These are phyloP conservation scores for Puccinia novopanici DNA, from an alignment of 1,284 basidiomycete genomes.

Conservation along the genomic window DNA sequence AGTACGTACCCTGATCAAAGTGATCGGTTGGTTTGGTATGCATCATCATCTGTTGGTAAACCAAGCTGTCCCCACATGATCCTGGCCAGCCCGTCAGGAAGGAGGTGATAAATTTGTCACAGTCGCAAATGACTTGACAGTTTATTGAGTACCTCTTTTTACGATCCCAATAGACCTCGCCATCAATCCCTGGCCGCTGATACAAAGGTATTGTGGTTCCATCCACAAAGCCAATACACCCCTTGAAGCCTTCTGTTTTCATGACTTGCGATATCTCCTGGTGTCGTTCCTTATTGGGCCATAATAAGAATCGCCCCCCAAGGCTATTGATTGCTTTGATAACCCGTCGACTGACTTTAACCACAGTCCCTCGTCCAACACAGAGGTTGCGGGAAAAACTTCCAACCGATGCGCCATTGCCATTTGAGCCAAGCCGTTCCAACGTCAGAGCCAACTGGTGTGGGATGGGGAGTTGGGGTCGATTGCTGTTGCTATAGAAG, in stretches of 20 bases:
- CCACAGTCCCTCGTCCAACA: background rate
- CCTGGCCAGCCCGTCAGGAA: slow-evolving; percentile 32
- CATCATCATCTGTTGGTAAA: slow-evolving; percentile 11
- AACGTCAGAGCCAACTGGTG: no score
- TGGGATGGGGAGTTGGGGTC: no score
- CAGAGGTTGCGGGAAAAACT: background rate
- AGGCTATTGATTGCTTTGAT: background rate
- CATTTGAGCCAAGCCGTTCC: no score
- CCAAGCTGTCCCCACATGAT: slow-evolving; percentile 3
- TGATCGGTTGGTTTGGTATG: background rate
- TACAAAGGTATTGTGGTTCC: slow-evolving; percentile 2
- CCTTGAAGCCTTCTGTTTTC: background rate
- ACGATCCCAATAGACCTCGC: background rate
- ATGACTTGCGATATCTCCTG: background rate
- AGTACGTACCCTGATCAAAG: background rate
- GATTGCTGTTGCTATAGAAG: no score
- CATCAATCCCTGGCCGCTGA: slow-evolving; percentile 9
- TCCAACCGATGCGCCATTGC: background rate
- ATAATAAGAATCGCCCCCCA: background rate
- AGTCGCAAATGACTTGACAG: slow-evolving; percentile 19
- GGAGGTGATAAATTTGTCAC: slow-evolving; percentile 29
- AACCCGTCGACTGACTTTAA: background rate
- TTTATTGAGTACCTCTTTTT: slow-evolving; percentile 20
- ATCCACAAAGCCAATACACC: slow-evolving; percentile 12
- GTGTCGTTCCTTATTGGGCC: background rate